phyloP scores from a whole-genome alignment of 805 yeast species.

The Schwanniomyces polymorphus region DNA sequence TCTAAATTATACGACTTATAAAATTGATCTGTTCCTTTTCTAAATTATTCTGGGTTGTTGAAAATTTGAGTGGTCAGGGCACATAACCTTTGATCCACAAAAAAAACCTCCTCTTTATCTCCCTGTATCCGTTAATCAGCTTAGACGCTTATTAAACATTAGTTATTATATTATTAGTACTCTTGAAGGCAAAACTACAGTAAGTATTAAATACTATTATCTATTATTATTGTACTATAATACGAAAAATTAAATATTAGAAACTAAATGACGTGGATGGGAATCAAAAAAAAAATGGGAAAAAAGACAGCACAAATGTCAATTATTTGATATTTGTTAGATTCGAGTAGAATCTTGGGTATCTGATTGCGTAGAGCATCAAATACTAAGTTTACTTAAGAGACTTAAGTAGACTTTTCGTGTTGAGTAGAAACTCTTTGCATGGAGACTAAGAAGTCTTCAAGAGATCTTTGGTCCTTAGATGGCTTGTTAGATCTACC shows the following conservation, averaged over 20 bases:
- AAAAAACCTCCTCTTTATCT: neutral
- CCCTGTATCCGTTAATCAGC: no score
- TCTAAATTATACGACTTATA: neutral
- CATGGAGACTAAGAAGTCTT: conserved; percentile 84
- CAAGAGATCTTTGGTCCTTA: conserved; percentile 65
- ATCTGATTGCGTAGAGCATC: conserved; percentile 2
- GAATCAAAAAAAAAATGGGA: conserved; percentile 16
- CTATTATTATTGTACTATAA: conserved; percentile 24
- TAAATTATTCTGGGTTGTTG: conserved; percentile 1
- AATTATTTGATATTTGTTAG: neutral
- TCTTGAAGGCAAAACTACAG: no score
- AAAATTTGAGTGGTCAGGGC: conserved; percentile 1
- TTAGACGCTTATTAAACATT: no score
- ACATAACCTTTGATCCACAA: neutral
- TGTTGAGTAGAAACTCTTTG: conserved; percentile 88
- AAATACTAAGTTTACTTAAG: neutral
- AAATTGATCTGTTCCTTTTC: conserved; percentile 6
- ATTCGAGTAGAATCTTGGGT: neutral
- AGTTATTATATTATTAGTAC: no score
- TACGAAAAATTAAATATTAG: conserved; percentile 28
- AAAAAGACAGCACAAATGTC: conserved; percentile 7
- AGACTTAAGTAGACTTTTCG: conserved; percentile 66
- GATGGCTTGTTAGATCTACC: conserved; percentile 61
- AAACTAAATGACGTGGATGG: conserved; percentile 21
- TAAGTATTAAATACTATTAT: conserved; percentile 19